These are phyloP conservation scores for Talaromyces albobiverticillius DNA, from an alignment of 2,329 filamentous ascomycete species.

Conservation along the genomic window DNA sequence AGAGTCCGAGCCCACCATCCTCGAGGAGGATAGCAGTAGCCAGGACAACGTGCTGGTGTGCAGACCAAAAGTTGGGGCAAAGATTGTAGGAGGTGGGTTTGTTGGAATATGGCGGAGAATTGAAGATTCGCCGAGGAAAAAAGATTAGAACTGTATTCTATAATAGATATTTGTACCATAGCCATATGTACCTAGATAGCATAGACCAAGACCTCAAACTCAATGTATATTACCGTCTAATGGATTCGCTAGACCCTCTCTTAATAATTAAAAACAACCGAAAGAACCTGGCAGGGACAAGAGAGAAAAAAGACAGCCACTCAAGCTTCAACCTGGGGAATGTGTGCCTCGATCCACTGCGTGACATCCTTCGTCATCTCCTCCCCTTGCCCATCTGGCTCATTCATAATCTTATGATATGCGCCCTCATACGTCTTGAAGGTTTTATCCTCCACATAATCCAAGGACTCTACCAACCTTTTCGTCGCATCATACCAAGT, in stretches of 20 bases:
- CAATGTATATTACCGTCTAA: conserved; percentile 1
- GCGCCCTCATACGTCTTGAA: conserved; percentile 73
- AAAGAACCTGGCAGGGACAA: too few relatives aligned
- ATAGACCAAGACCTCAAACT: not conserved
- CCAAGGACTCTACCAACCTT: conserved; percentile 58
- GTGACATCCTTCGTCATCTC: conserved; percentile 56
- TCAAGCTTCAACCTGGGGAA: not conserved
- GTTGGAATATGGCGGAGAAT: conserved; percentile 49
- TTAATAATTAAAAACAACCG: not conserved
- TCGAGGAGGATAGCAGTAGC: conserved; percentile 10
- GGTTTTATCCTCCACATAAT: conserved; percentile 61
- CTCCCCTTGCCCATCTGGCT: conserved; percentile 28
- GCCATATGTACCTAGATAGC: not conserved
- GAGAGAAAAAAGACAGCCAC: too few relatives aligned
- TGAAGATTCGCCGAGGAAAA: conserved; percentile 23
- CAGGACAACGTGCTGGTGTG: conserved; percentile 47
- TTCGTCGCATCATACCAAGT: conserved; percentile 65
- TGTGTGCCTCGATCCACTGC: conserved; percentile 57
- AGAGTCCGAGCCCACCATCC: conserved; percentile 7
- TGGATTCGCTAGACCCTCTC: too few relatives aligned
- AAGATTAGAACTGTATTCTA: not conserved
- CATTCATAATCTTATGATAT: conserved; percentile 62
- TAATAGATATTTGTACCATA: not conserved
- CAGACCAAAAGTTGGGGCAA: conserved; percentile 49
- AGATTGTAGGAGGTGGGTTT: conserved; percentile 51